These are phyloP conservation scores for Cryptosporidium ubiquitum DNA, from an alignment of 169 alveolate genomes.

Conservation along the genomic window DNA sequence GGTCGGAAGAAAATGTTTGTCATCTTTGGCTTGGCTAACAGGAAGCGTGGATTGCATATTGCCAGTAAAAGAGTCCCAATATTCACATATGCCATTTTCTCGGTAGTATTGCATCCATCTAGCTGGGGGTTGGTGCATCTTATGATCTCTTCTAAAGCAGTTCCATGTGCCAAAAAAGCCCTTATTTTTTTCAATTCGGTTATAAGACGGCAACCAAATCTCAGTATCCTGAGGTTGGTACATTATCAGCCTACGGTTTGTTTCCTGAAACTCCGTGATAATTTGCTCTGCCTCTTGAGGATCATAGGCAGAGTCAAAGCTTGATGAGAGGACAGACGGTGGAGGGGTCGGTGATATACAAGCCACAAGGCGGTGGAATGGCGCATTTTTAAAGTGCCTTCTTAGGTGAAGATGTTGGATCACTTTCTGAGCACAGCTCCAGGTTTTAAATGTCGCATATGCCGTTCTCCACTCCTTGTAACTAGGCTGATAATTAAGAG, in stretches of 20 bases:
- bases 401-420: constrained; percentile 77
- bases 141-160: constrained; percentile 71
- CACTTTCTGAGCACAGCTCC: constrained; percentile 79
- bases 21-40: constrained; percentile 44
- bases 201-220: constrained; percentile 67
- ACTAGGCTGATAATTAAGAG: constrained; percentile 78
- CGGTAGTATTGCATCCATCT: constrained; percentile 72
- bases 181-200: constrained; percentile 46
- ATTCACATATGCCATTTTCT: constrained; percentile 69
- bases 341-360: constrained; percentile 79
- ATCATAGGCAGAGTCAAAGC: constrained; percentile 71
- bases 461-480: constrained; percentile 81
- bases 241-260: constrained; percentile 53
- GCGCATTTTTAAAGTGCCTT: constrained; percentile 79
- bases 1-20: constrained; percentile 76
- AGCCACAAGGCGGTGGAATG: constrained; percentile 78
- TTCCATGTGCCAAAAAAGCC: constrained; percentile 50
- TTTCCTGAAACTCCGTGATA: constrained; percentile 63
- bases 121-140: constrained; percentile 57
- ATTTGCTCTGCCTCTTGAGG: constrained; percentile 70
- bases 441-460: constrained; percentile 78
- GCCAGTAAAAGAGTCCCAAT: constrained; percentile 72
- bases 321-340: constrained; percentile 73
- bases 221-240: constrained; percentile 64
- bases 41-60: constrained; percentile 70